These are phyloP conservation scores for Tolypocladium amazonense DNA, from an alignment of 2,329 filamentous ascomycete genomes.

Conservation along the genomic window DNA sequence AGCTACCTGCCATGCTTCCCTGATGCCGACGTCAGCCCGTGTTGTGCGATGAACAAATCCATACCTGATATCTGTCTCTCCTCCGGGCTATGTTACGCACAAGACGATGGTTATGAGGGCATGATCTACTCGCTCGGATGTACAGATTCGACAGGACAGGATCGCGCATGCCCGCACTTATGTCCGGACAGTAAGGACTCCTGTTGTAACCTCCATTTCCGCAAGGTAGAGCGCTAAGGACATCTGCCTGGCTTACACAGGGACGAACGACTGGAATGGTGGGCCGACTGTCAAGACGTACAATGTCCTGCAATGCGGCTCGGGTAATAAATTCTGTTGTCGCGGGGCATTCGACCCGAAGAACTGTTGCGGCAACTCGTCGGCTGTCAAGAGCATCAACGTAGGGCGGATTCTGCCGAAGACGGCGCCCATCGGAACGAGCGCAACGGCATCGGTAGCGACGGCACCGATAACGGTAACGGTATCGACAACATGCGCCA, in stretches of 20 bases:
- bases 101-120: slow-evolving; percentile 6
- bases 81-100: slow-evolving; percentile 10
- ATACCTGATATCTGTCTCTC: slow-evolving; percentile 10
- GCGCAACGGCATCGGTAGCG: background rate
- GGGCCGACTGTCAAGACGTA: background rate
- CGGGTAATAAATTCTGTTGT: slow-evolving; percentile 9
- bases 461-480: background rate
- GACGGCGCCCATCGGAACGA: background rate
- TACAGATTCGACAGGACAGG: slow-evolving; percentile 8
- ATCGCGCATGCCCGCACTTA: slow-evolving; percentile 7
- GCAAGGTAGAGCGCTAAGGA: background rate
- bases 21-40: slow-evolving; percentile 8
- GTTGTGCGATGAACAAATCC: slow-evolving; percentile 8
- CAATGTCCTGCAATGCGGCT: slow-evolving; percentile 10
- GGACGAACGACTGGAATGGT: slow-evolving; percentile 4
- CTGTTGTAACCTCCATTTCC: background rate
- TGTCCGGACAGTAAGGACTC: slow-evolving; percentile 4
- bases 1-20: slow-evolving; percentile 7
- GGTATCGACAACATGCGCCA: background rate
- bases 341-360: background rate
- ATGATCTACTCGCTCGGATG: slow-evolving; percentile 11
- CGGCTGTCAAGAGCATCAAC: background rate
- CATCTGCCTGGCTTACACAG: background rate
- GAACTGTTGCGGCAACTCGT: slow-evolving; percentile 9
- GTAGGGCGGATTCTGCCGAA: slow-evolving; percentile 1